Evolutionary conservation across 2,329 filamentous ascomycete genomes (phyloP), one percentile per base, ranked within the genome.

Genomic region (Fusarium cicatricum): DNA sequence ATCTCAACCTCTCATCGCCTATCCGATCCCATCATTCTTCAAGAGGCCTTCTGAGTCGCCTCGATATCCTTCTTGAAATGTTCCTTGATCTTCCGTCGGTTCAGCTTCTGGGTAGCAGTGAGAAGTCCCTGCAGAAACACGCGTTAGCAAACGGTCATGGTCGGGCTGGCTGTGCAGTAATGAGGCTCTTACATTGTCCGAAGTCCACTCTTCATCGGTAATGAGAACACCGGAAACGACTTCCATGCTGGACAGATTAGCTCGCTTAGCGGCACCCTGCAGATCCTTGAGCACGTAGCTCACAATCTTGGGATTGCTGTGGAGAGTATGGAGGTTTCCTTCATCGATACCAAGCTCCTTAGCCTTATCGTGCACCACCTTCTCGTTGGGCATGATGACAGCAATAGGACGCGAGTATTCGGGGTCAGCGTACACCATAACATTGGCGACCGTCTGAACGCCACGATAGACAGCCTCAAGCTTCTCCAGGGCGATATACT

Each of bases 401-500:
- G 92, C 93, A 54, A 97, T 83, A 8, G 93, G 91, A 71, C 91
- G 91, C 59, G 85, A 82, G 74, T 91, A 85, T 65, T 89, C 85
- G 62, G 84, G 77, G 55, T 91, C 90, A 36, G 91, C 93, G 71
- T 95, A 90, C 36, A 97, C 84, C 81, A 95, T 95, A 72, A 97
- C 87, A 77, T 96, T 96, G 56, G 85, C 85, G 16, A 97, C 91
- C 10, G 90, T 85, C n/a, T 86, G 83, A 10, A 85, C 85, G 39
- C 91, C 88, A 59, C 93, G 89, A 79, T 97, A 98, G 49, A 96
- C 83, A 3, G 93, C 90, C 78, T 98, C 94, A 55, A 98, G 87
- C 81, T 93, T 97, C 80, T 98, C 94, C 4, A 99, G 85, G 17
- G 94, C 95, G 74, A 98, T 96, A 77, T 98, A 98, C 81, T 98